These are phyloP conservation scores for Pseudocercospora pini-densiflorae DNA, from an alignment of 2,329 filamentous ascomycete species.

Conservation along the genomic window DNA sequence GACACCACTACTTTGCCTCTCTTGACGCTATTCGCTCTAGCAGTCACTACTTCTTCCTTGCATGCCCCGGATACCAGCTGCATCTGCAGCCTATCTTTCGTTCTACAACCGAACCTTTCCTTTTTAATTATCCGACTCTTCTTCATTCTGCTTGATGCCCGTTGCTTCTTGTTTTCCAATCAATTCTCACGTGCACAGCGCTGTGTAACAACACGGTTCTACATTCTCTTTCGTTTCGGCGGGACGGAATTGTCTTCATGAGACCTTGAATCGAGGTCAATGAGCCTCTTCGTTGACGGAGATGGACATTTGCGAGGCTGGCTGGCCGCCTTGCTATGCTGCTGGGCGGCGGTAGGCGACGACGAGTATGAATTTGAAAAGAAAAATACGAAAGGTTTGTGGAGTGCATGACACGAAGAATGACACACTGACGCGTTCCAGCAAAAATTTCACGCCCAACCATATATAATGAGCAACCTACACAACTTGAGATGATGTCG, in stretches of 20 bases:
- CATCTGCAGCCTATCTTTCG: conserved; percentile 3
- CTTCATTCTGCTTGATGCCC: background rate
- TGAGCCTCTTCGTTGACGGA: conserved; percentile 39
- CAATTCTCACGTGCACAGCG: background rate
- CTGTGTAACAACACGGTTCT: background rate
- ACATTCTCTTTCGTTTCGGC: conserved; percentile 8
- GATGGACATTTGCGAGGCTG: conserved; percentile 38
- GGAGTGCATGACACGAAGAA: no score
- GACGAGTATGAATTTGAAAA: conserved; percentile 35
- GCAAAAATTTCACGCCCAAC: conserved; percentile 21
- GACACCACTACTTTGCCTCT: background rate
- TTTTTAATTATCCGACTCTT: conserved; percentile 4
- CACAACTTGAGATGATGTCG: conserved; percentile 26
- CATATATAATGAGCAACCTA: conserved; percentile 32
- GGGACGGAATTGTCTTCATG: conserved; percentile 25
- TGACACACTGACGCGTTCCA: conserved; percentile 1
- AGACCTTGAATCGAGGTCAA: conserved; percentile 31
- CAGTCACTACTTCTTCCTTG: conserved; percentile 15
- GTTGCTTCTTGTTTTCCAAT: conserved; percentile 16
- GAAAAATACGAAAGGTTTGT: conserved; percentile 11
- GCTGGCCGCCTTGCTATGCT: conserved; percentile 42
- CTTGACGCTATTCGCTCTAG: conserved; percentile 10
- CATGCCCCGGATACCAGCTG: conserved; percentile 5
- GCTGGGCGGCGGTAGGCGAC: conserved; percentile 37
- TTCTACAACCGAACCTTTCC: background rate